Conservation (phyloP, 306 rosid species). For the Corylus avellana region DNA sequence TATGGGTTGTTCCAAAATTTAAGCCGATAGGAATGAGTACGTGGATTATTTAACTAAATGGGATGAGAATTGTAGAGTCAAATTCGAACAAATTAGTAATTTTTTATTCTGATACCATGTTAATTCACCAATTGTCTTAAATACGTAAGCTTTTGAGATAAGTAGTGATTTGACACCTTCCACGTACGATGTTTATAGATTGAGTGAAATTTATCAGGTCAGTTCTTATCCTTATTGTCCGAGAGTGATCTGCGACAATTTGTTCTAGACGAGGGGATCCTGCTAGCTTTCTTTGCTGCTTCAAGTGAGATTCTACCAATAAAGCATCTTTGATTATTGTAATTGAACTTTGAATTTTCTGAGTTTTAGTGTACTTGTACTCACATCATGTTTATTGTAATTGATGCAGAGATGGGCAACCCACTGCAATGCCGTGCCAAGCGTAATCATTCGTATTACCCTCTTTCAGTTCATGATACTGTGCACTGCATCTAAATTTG, state of each 20-base stretch:
- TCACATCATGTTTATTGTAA: constrained; percentile 24
- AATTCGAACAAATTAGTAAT: too few species aligned
- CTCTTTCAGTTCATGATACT: neutral
- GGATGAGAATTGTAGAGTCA: too few species aligned
- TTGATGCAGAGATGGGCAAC: constrained; percentile 55
- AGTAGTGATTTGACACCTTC: too few species aligned
- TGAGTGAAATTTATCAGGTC: constrained; percentile 41
- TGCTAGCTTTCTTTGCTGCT: constrained; percentile 75
- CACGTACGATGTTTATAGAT: neutral
- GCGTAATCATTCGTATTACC: constrained; percentile 37
- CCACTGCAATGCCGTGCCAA: constrained; percentile 57
- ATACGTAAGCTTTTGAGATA: too few species aligned
- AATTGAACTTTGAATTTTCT: neutral
- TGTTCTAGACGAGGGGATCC: constrained; percentile 60
- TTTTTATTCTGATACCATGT: too few species aligned
- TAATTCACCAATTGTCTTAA: too few species aligned
- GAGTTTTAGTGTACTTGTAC: constrained; percentile 17
- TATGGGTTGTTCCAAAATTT: too few species aligned
- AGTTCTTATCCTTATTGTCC: constrained; percentile 42
- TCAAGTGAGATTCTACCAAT: constrained; percentile 57
- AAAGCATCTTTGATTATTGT: neutral
- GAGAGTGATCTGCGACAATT: constrained; percentile 57
- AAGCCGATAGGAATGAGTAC: too few species aligned
- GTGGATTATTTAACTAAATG: too few species aligned
- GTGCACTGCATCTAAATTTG: constrained; percentile 2